phyloP scores from a whole-genome alignment of 768 basidiomycete genomes.

The Pleurotus cornucopiae region DNA sequence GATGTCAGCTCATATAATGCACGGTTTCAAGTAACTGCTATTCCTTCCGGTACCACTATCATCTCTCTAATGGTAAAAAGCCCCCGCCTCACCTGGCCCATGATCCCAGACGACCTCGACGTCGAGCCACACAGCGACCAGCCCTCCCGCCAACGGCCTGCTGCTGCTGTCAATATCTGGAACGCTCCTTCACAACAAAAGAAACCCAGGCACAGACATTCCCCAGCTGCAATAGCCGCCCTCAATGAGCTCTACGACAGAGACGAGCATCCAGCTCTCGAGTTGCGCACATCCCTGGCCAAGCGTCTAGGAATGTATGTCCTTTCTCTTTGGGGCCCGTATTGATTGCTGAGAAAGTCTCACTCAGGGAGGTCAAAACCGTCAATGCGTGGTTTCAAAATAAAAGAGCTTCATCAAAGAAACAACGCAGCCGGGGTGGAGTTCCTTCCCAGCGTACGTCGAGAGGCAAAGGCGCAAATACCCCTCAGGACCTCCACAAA shows the following conservation, averaged over 20 bases:
- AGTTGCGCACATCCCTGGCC: slow-evolving; percentile 64
- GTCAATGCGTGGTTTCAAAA: slow-evolving; percentile 89
- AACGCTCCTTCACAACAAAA: slow-evolving; percentile 40
- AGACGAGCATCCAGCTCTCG: slow-evolving; percentile 70
- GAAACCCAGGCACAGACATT: slow-evolving; percentile 79
- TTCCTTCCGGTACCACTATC: background rate
- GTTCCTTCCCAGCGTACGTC: slow-evolving; percentile 25
- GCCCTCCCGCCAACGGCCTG: slow-evolving; percentile 23
- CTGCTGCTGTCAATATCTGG: background rate
- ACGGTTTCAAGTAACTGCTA: background rate
- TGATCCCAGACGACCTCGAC: background rate
- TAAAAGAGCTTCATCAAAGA: slow-evolving; percentile 80
- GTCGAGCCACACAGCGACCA: slow-evolving; percentile 18
- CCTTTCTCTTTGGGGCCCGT: slow-evolving; percentile 13
- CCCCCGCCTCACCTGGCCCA: background rate
- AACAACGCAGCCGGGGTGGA: slow-evolving; percentile 39
- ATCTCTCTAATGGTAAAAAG: slow-evolving; percentile 1
- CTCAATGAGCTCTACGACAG: slow-evolving; percentile 77
- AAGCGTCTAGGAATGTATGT: slow-evolving; percentile 74
- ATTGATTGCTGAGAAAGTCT: slow-evolving; percentile 15
- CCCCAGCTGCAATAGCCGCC: slow-evolving; percentile 65
- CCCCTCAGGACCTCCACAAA: slow-evolving; percentile 22
- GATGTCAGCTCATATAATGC: slow-evolving; percentile 8
- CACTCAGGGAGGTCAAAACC: slow-evolving; percentile 72
- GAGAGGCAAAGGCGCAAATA: slow-evolving; percentile 14